Evolutionary conservation across 345 rosid genomes (phyloP), one percentile per base, ranked within the genome.

Genomic region (Eucalyptus curtisii): DNA sequence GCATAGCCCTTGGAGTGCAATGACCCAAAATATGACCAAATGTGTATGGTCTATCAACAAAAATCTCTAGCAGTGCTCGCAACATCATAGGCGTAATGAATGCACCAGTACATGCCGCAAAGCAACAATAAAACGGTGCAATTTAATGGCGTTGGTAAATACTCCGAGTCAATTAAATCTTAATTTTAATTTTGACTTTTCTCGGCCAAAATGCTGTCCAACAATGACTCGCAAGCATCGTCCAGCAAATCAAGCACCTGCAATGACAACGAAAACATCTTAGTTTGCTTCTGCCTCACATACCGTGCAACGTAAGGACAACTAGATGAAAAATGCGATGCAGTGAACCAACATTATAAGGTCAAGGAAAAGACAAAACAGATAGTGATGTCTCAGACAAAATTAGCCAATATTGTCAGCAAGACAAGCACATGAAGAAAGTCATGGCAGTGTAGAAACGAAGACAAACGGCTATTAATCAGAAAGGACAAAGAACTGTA

Each of bases 241-340:
- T 95, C 98, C 88, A 96, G 99, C 90, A 96, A 85, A 91, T 97
- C 96, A 90, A 97, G 88, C 84, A 96, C 99, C 99, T 97, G 92
- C 86, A 68, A 49, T 17, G 7, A 30, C 50, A 50, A 85, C 27
- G 53, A 57, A 50, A 61, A 68, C 50, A 45, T 13, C 33, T 17
- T 19, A 76, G 84, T 20, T 11, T 40, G 47, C 5, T 40, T 76
- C 47, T 20, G 47, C 84, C 84, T 40, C 84, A 2, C 84, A 22
- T 76, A 40, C 47, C 14, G 47, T 1, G 84, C 84, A 40, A 76
- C 47, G 30, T 40, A 20, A 76, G 82, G 47, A 40, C 45, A 40
- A 40, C 82, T 76, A 9, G 8, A 10, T 11, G 82, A 40, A 40
- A 10, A 22, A 37, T 40, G 82, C 27, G 47, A 76, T 22, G 47